phyloP scores from a whole-genome alignment of 225 moss, liverwort and hornwort genomes.

The Pseudoscleropodium purum region DNA sequence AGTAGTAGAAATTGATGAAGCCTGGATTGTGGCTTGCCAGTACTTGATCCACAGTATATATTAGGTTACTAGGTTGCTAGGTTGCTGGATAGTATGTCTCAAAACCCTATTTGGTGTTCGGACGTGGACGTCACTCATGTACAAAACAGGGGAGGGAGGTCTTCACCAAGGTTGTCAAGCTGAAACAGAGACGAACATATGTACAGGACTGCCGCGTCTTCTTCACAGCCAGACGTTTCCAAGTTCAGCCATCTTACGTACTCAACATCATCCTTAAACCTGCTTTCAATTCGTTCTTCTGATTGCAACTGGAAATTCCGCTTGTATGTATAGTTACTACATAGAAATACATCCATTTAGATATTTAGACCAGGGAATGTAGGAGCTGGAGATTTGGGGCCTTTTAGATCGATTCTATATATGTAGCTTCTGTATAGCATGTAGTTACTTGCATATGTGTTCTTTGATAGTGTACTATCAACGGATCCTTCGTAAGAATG shows the following conservation, averaged over 20 bases:
- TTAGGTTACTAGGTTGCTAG: background rate
- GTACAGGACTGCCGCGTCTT: slow-evolving; percentile 10
- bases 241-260: background rate
- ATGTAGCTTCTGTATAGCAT: background rate
- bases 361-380: background rate
- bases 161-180: background rate
- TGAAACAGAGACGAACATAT: background rate
- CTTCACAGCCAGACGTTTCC: slow-evolving; percentile 2
- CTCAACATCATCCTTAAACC: background rate
- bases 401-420: background rate
- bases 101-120: background rate
- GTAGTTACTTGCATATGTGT: slow-evolving; percentile 1
- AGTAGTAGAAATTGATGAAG: slow-evolving; percentile 15
- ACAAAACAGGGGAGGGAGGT: background rate
- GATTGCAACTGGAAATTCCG: background rate
- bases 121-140: slow-evolving; percentile 2
- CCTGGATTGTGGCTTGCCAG: slow-evolving; percentile 32
- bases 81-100: background rate
- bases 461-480: background rate
- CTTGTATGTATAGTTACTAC: background rate
- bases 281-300: background rate
- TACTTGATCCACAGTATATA: background rate
- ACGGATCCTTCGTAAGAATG: slow-evolving; percentile 12
- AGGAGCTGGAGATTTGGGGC: background rate
- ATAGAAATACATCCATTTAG: background rate